A percentile compares a stretch with the other conserved stretches of the same genome.
Evolutionary conservation across 148 eudicot species (phyloP).

Genomic region (Linanthus parryae): DNA sequence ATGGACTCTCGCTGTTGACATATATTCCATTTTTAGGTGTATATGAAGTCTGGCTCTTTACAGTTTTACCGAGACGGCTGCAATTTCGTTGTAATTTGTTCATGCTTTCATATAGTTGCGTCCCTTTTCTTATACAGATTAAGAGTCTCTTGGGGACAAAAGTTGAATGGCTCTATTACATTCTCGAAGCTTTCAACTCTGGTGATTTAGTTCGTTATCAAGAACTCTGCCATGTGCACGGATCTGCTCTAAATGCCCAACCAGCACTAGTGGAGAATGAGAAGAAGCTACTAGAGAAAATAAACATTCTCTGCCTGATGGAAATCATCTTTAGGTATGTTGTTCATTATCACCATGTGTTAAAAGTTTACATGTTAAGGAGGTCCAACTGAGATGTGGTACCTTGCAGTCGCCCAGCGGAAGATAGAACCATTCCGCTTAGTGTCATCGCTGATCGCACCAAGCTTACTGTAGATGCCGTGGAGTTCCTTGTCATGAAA

Average conservation of each 20-base stretch:
- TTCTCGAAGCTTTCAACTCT: slow-evolving; percentile 83
- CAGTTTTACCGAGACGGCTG: no score
- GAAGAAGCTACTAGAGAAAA: slow-evolving; percentile 82
- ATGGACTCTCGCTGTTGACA: no score
- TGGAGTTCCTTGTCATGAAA: slow-evolving; percentile 96
- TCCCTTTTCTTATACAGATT: slow-evolving; percentile 37
- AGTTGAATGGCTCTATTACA: slow-evolving; percentile 92
- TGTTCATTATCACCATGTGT: no score
- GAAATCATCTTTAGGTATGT: slow-evolving; percentile 88
- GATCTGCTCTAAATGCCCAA: slow-evolving; percentile 72
- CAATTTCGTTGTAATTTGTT: not conserved
- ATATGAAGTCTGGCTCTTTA: no score
- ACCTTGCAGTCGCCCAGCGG: slow-evolving; percentile 79
- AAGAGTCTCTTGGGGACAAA: slow-evolving; percentile 82
- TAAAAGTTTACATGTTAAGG: no score
- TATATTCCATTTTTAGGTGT: no score
- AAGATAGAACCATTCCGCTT: slow-evolving; percentile 83
- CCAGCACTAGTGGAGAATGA: slow-evolving; percentile 92
- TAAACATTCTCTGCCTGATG: slow-evolving; percentile 96
- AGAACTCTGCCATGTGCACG: slow-evolving; percentile 76
- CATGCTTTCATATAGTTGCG: not conserved
- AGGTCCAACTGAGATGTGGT: not conserved
- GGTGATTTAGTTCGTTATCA: slow-evolving; percentile 87
- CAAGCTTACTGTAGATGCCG: slow-evolving; percentile 69
- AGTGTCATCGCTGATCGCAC: slow-evolving; percentile 79